Base-by-base conservation (phyloP, 164 flowering plant species). In the Magnolia changhungtana region DNA sequence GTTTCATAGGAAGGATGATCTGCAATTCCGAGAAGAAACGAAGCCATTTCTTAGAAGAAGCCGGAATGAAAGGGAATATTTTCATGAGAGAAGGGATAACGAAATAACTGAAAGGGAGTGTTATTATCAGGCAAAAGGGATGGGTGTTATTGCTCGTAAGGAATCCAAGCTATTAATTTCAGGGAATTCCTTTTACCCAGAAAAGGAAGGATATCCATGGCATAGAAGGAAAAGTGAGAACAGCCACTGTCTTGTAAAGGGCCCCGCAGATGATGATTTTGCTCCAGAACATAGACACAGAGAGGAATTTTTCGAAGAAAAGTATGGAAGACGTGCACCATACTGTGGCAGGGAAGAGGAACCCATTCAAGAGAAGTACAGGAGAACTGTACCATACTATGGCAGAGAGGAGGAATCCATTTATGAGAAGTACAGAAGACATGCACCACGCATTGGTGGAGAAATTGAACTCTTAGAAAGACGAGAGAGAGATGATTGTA, bases 21-120 rank as follows among this genome's bases (percentile, higher is more conserved):
- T 29, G 24, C 77, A 72, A 66, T 75, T 58, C 51, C 75, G 71
- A 73, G 81, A 80, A 23, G 76, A 80, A 58, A 72, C 14, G 59
- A 78, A 74, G 65, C 75, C 72, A 31, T 67, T 18, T 81, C 27
- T 45, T 50, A 81, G 79, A 71, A 80, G 78, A 63, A 77, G 73
- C 52, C 67, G 76, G 75, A 74, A 78, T 78, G 83, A 76, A 76
- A 74, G 76, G 66, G 82, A 78, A 45, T 61, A 71, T 77, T 63
- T 74, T 76, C 50, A 50, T 70, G 80, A 80, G 59, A 67, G 65
- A 27, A 77, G 67, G 51, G 80, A 63, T 52, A 72, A 72, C 75
- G 76, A 78, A 66, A 52, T 58, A 51, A 52, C 49, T 65, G 76
- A 75, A 19, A 75, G 80, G 58, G 80, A 81, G 76, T 69, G 71